Conservation (phyloP, 495 filamentous ascomycete genomes). For the Jackrogersella multiformis region DNA sequence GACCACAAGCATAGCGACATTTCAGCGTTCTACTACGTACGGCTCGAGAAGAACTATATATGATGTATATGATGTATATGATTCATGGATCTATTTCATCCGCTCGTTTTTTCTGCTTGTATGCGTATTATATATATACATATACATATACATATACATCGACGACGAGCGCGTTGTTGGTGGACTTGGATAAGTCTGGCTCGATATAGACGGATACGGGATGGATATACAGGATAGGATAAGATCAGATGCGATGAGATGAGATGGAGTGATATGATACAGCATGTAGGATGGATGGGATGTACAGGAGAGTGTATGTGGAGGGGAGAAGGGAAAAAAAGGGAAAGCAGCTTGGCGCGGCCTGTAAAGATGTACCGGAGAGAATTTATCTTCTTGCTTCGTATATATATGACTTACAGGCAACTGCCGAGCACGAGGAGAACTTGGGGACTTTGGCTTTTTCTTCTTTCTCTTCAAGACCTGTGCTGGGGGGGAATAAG, state of each 20-base stretch:
- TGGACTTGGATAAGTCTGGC: background rate
- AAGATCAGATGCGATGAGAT: too few species aligned
- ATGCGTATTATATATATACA: too few species aligned
- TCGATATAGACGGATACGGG: background rate
- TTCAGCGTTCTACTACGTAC: background rate
- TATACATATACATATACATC: slow-evolving; percentile 3
- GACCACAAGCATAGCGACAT: background rate
- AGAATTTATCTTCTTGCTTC: background rate
- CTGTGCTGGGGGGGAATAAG: background rate
- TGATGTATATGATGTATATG: slow-evolving; percentile 18
- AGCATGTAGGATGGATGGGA: background rate
- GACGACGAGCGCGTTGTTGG: too few species aligned
- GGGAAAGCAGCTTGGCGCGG: background rate
- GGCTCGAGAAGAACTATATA: slow-evolving; percentile 7
- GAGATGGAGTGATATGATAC: background rate
- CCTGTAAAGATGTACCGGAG: slow-evolving; percentile 16
- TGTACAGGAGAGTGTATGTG: slow-evolving; percentile 8
- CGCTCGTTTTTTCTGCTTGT: background rate
- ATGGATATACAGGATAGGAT: too few species aligned
- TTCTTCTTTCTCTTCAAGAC: too few species aligned
- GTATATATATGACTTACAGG: slow-evolving; percentile 13
- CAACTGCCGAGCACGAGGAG: background rate
- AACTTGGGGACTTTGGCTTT: background rate
- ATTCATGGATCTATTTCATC: background rate
- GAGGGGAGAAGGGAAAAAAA: background rate